These are phyloP conservation scores for Adansonia madagascariensis DNA, from an alignment of 441 rosid genomes.

Conservation along the genomic window DNA sequence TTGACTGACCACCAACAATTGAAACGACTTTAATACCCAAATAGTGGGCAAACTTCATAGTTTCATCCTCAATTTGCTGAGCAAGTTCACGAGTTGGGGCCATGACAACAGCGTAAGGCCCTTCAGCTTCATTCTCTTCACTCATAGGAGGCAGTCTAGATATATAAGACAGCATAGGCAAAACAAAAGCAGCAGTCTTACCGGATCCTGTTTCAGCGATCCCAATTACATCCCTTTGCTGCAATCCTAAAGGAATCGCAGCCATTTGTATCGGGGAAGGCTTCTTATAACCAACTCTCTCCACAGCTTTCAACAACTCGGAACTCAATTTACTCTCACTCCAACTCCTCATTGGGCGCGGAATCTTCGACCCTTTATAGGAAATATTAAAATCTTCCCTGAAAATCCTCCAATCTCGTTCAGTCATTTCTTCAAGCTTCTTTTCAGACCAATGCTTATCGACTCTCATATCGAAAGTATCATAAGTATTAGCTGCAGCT, in stretches of 20 bases:
- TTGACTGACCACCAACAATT: constrained; percentile 62
- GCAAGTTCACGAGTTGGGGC: constrained; percentile 95
- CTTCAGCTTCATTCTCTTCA: constrained; percentile 89
- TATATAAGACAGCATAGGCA: constrained; percentile 89
- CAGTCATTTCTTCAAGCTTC: constrained; percentile 88
- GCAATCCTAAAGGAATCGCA: constrained; percentile 76
- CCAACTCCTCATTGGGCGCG: constrained; percentile 91
- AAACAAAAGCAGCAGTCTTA: constrained; percentile 92
- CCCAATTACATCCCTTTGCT: constrained; percentile 94
- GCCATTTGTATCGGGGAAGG: constrained; percentile 40
- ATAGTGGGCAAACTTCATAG: constrained; percentile 86
- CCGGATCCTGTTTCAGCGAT: constrained; percentile 97
- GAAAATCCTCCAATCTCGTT: constrained; percentile 93
- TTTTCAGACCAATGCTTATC: constrained; percentile 94
- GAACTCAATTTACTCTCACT: constrained; percentile 68
- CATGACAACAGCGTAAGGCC: constrained; percentile 92
- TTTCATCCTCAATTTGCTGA: constrained; percentile 93
- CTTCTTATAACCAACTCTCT: constrained; percentile 78
- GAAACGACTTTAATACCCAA: constrained; percentile 92
- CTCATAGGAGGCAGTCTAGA: constrained; percentile 77
- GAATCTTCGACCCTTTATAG: constrained; percentile 86
- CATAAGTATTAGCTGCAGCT: constrained; percentile 78
- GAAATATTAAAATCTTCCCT: constrained; percentile 92
- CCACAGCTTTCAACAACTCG: constrained; percentile 83
- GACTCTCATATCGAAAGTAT: constrained; percentile 85